Conservation (phyloP, 352 stramenopile genomes). For the Phytophthora sansomeana region DNA sequence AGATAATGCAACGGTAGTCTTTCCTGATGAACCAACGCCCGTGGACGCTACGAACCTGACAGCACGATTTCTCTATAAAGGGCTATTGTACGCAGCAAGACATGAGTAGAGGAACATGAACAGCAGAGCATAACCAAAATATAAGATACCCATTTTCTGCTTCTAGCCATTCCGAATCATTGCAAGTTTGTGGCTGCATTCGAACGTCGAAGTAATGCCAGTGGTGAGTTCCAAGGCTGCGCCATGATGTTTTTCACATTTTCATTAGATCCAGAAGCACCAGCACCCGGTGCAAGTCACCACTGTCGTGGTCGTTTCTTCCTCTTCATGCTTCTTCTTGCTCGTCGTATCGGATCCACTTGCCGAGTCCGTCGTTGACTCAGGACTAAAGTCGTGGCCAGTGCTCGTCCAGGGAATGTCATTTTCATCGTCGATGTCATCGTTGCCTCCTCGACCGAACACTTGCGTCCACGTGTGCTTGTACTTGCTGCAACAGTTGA, state of each 20-base stretch:
- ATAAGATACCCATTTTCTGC: not conserved
- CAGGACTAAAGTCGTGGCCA: constrained; percentile 25
- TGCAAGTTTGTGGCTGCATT: not conserved
- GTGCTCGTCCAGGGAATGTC: constrained; percentile 28
- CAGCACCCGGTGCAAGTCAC: constrained; percentile 33
- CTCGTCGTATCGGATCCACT: constrained; percentile 13
- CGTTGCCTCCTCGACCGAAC: constrained; percentile 39
- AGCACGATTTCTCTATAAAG: not conserved
- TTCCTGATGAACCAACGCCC: not conserved
- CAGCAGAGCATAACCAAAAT: not conserved
- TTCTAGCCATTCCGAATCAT: not conserved
- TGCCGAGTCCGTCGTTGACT: constrained; percentile 20
- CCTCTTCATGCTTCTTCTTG: not conserved
- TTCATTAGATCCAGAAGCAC: constrained; percentile 27
- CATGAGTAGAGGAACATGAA: not conserved
- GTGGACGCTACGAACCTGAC: constrained; percentile 3
- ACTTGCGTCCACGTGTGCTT: constrained; percentile 61
- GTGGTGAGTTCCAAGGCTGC: not conserved
- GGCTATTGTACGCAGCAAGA: not conserved
- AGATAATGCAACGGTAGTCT: constrained; percentile 4
- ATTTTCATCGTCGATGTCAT: constrained; percentile 30
- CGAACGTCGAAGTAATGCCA: not conserved
- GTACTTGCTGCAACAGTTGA: constrained; percentile 39
- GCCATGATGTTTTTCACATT: no score
- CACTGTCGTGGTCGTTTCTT: constrained; percentile 11